A percentile compares a stretch with the other conserved stretches of the same genome.
Conservation (phyloP, 2,329 filamentous ascomycete species). For the Cytospora piceicola region DNA sequence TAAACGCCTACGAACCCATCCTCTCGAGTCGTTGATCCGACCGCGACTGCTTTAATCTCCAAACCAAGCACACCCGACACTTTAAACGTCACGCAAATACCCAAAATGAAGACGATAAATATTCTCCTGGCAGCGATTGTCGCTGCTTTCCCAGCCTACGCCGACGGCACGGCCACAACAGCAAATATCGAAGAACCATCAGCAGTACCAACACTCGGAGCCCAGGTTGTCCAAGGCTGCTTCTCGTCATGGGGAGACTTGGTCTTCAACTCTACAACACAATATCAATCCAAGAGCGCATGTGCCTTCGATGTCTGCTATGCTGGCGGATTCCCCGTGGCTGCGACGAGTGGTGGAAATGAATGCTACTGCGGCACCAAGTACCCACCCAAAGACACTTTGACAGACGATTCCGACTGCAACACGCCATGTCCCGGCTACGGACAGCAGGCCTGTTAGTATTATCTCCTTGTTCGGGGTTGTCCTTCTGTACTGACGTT, state of each 20-base stretch:
- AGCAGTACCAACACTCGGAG: constrained; percentile 42
- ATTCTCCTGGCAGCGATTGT: constrained; percentile 22
- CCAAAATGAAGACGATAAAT: constrained; percentile 29
- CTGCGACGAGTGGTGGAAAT: constrained; percentile 63
- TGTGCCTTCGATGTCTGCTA: constrained; percentile 48
- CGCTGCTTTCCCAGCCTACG: constrained; percentile 18
- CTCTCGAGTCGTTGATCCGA: constrained; percentile 20
- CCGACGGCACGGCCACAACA: constrained; percentile 22
- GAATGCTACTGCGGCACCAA: constrained; percentile 75
- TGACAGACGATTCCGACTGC: constrained; percentile 65
- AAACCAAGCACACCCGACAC: not conserved
- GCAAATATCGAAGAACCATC: constrained; percentile 44
- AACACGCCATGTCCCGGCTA: constrained; percentile 68
- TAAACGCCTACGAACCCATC: not conserved
- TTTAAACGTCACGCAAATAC: constrained; percentile 9
- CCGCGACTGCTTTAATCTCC: not conserved
- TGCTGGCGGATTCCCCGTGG: constrained; percentile 55
- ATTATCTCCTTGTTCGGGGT: not conserved
- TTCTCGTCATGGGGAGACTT: constrained; percentile 50
- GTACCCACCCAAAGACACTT: constrained; percentile 61
- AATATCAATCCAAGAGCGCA: constrained; percentile 46
- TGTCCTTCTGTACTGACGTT: constrained; percentile 24
- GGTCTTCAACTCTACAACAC: constrained; percentile 31
- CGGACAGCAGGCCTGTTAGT: constrained; percentile 62
- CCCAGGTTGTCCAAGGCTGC: constrained; percentile 55